Conservation (phyloP, 805 yeast species). For the Pichia ethanolica region DNA sequence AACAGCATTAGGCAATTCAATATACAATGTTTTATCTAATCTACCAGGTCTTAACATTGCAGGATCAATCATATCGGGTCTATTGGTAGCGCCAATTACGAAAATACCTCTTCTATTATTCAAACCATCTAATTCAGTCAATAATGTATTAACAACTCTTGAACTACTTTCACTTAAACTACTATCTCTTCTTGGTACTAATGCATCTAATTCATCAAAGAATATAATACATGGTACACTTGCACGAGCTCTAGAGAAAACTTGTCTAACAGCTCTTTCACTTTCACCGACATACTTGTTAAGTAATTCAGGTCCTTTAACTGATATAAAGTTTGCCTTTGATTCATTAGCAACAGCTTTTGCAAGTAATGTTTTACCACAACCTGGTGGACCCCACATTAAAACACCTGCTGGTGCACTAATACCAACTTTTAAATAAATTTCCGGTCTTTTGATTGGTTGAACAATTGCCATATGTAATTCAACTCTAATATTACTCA, state of each 20-base stretch:
- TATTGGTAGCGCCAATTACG: constrained; percentile 92
- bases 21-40: constrained; percentile 84
- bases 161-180: constrained; percentile 84
- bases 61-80: constrained; percentile 97
- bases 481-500: constrained; percentile 72
- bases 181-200: constrained; percentile 90
- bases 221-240: constrained; percentile 92
- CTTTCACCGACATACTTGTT: constrained; percentile 95
- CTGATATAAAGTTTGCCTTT: constrained; percentile 89
- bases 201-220: constrained; percentile 92
- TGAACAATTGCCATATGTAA: constrained; percentile 96
- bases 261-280: constrained; percentile 87
- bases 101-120: constrained; percentile 89
- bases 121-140: constrained; percentile 92
- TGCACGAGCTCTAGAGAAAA: constrained; percentile 87
- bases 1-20: constrained; percentile 72
- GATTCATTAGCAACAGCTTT: constrained; percentile 98
- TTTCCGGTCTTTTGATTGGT: constrained; percentile 88
- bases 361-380: constrained; percentile 94
- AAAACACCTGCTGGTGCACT: constrained; percentile 95
- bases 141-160: constrained; percentile 86
- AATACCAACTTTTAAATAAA: constrained; percentile 85
- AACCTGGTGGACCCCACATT: constrained; percentile 99
- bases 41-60: constrained; percentile 98
- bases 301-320: constrained; percentile 92